phyloP scores from a whole-genome alignment of 306 rosid genomes.

The Dalbergia oliveri region DNA sequence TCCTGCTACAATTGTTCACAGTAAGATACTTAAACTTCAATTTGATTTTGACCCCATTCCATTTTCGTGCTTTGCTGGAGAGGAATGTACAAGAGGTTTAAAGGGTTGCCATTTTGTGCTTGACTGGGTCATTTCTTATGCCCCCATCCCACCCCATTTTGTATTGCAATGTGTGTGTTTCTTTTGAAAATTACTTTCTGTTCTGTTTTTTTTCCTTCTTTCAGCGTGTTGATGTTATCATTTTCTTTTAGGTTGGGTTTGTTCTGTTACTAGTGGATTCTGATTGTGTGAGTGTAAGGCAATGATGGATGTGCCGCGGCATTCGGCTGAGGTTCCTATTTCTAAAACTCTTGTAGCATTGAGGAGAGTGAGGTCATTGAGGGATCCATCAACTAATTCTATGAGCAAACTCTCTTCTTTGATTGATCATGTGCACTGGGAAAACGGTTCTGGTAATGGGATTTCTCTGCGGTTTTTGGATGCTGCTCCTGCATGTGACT shows the following conservation, averaged over 20 bases:
- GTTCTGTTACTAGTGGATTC: conserved; percentile 28
- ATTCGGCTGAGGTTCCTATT: conserved; percentile 88
- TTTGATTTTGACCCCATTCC: conserved; percentile 28
- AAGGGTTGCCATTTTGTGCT: conserved; percentile 10
- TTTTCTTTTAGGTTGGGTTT: conserved; percentile 45
- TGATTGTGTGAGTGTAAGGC: conserved; percentile 29
- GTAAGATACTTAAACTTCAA: neutral
- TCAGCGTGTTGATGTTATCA: conserved; percentile 1
- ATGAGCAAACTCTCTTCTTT: conserved; percentile 67
- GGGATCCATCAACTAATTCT: conserved; percentile 86
- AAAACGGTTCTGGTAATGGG: conserved; percentile 60
- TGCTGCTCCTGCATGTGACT: conserved; percentile 50
- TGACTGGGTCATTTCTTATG: conserved; percentile 10
- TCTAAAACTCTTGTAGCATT: conserved; percentile 77
- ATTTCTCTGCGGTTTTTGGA: conserved; percentile 64
- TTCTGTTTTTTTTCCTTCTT: neutral
- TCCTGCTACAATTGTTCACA: neutral
- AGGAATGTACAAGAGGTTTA: neutral
- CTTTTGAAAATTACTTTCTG: too few species aligned
- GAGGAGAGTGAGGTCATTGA: conserved; percentile 88
- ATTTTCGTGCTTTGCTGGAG: conserved; percentile 32
- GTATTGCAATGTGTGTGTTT: neutral
- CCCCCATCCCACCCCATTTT: neutral
- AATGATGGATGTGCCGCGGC: conserved; percentile 82
- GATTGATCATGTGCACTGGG: conserved; percentile 83